A percentile compares a stretch with the other conserved stretches of the same genome.
phyloP scores from a whole-genome alignment of 768 basidiomycete species.

The Tricholoma terreum region DNA sequence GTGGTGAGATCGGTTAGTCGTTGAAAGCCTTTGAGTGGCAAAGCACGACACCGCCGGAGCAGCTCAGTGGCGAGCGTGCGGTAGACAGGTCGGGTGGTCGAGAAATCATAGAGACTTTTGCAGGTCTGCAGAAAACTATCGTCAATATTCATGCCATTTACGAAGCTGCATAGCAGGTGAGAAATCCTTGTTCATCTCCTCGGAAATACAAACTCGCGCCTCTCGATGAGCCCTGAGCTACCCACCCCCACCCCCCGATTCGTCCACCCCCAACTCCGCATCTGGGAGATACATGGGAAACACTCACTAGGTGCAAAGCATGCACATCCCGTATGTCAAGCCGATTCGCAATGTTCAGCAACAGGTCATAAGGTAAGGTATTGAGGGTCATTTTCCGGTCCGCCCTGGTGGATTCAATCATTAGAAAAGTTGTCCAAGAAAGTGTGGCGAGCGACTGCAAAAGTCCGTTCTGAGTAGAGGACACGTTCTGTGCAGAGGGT shows the following conservation, averaged over 20 bases:
- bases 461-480: not conserved
- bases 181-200: not conserved
- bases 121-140: constrained; percentile 47
- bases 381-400: constrained; percentile 19
- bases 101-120: constrained; percentile 56
- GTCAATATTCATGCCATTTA: not conserved
- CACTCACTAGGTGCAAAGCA: constrained; percentile 59
- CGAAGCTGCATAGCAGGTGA: not conserved
- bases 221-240: not conserved
- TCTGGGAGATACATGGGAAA: not conserved
- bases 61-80: constrained; percentile 60
- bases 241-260: not conserved
- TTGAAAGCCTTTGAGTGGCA: constrained; percentile 69
- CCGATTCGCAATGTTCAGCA: constrained; percentile 64
- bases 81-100: constrained; percentile 65
- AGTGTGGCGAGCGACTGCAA: too few relatives aligned
- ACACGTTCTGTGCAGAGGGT: not conserved
- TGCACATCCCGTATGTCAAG: constrained; percentile 61
- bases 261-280: not conserved
- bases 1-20: constrained; percentile 64
- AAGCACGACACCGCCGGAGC: constrained; percentile 61
- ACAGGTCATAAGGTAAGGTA: constrained; percentile 64
- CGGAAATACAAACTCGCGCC: not conserved
- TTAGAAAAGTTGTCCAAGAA: too few relatives aligned
- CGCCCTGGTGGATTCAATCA: not conserved